A percentile compares a stretch with the other conserved stretches of the same genome.
These are phyloP conservation scores for Fusarium chlamydosporum DNA, from an alignment of 2,329 filamentous ascomycete species.

Conservation along the genomic window DNA sequence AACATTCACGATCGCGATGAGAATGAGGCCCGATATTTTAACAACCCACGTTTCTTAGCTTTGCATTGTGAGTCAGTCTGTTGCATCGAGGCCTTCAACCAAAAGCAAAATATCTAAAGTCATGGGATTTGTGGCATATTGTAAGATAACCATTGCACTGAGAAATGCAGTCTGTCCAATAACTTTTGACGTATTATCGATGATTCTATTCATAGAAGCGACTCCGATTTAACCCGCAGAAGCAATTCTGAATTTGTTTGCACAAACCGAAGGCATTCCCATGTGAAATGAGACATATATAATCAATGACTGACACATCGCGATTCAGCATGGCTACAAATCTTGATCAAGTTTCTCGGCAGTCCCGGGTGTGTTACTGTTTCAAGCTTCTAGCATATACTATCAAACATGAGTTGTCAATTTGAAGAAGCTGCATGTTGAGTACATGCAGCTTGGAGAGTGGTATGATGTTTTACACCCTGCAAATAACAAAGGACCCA, in stretches of 20 bases:
- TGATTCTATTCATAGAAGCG: not conserved
- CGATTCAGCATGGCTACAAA: constrained; percentile 17
- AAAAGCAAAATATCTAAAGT: not conserved
- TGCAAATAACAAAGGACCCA: not conserved
- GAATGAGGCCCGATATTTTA: constrained; percentile 18
- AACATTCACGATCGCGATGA: constrained; percentile 6
- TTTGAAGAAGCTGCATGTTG: constrained; percentile 6
- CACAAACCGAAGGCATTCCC: not conserved
- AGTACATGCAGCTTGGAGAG: constrained; percentile 6
- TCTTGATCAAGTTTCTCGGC: constrained; percentile 12
- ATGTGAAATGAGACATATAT: constrained; percentile 13
- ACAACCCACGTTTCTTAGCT: constrained; percentile 3
- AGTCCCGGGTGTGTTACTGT: constrained; percentile 15
- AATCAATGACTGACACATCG: not conserved
- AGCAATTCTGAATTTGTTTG: not conserved
- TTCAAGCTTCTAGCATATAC: constrained; percentile 18
- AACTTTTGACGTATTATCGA: not conserved
- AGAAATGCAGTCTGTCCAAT: not conserved
- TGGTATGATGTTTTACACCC: constrained; percentile 9
- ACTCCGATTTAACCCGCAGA: not conserved
- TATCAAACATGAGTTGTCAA: constrained; percentile 7
- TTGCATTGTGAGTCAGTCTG: constrained; percentile 9
- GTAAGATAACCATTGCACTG: not conserved
- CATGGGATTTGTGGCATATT: not conserved
- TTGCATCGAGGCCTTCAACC: constrained; percentile 3